Base-by-base conservation (phyloP, 805 yeast species). In the Diddensiella transvaalensis region DNA sequence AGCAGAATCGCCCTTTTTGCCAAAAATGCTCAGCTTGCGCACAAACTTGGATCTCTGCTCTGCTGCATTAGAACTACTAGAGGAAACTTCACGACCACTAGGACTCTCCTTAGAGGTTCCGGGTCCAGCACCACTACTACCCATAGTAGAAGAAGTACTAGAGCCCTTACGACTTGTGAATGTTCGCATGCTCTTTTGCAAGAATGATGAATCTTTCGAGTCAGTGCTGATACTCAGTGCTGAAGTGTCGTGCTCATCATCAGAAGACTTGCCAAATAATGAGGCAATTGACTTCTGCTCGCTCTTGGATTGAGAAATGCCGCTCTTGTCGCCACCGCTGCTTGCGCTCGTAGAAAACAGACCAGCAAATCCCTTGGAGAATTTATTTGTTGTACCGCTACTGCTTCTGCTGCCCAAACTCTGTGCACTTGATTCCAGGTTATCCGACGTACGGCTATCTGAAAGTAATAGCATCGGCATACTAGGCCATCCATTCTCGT, bases 151-250 rank as follows among this genome's bases (percentile, higher is more conserved):
- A 11, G 50, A 26, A 6, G 53, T 47, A 15, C 51, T 46, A 33
- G 47, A 48, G 4, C 52, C 44, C 15, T 46, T 41, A 11, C 53
- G 42, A 3, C 48, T 36, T 10, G 53, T 42, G 22, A 57, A 56
- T 11, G 55, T 42, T 5, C 60, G 48, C 57, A 56, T 56, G 39
- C 60, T 48, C 51, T 57, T 57, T 24, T 57, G 60, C 13, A 57
- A 30, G 29, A 36, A 37, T 2, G 46, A 11, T 3, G 52, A 39
- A 11, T 53, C 54, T 32, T 40, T 50, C 6, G 56, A 46, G 29
- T 48, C 55, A 10, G 46, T 21, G 15, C 52, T 48, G 10, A 45
- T 29, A 22, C 46, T 38, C 21, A 42, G 35, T 13, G 41, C 54
- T 13, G 37, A 26, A 29, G 44, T 39, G 4, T 46, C 52, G 19